These are phyloP conservation scores for Backusella tarrabulga DNA, from an alignment of 192 early-diverging fungal species.

Conservation along the genomic window DNA sequence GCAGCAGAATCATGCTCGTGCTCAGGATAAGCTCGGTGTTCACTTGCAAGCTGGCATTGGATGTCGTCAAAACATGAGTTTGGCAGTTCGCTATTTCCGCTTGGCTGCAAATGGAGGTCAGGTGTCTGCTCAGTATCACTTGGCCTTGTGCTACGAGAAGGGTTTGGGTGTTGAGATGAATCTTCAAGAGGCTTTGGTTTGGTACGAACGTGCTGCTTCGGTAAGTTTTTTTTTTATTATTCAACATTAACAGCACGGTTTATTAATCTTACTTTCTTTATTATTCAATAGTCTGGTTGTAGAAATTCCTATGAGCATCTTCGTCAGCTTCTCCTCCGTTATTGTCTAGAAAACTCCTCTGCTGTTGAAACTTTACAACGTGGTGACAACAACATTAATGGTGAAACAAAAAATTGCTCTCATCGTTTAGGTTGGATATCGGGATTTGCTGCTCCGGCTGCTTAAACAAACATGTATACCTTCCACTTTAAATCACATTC, in stretches of 20 bases:
- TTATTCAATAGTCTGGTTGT: constrained; percentile 41
- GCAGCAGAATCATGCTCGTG: constrained; percentile 60
- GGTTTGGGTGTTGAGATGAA: constrained; percentile 36
- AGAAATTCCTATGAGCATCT: constrained; percentile 48
- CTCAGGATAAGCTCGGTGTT: constrained; percentile 54
- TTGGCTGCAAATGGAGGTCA: constrained; percentile 67
- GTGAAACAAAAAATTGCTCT: not conserved
- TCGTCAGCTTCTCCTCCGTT: constrained; percentile 46
- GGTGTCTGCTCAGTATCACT: constrained; percentile 47
- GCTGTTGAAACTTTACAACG: constrained; percentile 14
- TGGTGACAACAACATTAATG: not conserved
- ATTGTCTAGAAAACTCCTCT: constrained; percentile 36
- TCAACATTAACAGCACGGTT: not conserved
- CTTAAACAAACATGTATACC: constrained; percentile 29
- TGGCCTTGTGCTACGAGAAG: constrained; percentile 52
- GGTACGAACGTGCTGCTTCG: constrained; percentile 22
- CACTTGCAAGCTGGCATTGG: constrained; percentile 54
- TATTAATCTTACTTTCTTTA: not conserved
- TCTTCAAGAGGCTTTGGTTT: constrained; percentile 26
- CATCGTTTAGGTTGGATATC: constrained; percentile 19
- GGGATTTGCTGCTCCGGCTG: constrained; percentile 49
- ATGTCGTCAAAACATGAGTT: constrained; percentile 39
- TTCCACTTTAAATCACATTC: not conserved
- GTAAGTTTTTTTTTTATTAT: not conserved
- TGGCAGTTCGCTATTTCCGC: constrained; percentile 58